Evolutionary conservation across 2,329 filamentous ascomycete genomes (phyloP).

Genomic region (Diaporthe vaccinii): DNA sequence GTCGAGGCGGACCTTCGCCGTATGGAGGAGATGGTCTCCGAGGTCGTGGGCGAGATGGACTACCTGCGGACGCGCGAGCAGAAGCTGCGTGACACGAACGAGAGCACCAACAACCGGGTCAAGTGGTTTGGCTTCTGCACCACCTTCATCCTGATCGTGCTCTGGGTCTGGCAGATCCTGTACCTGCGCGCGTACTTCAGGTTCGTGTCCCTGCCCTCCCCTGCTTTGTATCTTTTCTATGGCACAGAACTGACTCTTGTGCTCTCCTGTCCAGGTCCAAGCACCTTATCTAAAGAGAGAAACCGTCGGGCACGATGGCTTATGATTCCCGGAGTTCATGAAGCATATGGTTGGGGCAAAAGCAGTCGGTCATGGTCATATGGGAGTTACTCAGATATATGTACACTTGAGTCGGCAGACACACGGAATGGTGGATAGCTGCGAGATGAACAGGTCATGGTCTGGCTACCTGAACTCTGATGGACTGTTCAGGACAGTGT

Average conservation of each 20-base stretch:
- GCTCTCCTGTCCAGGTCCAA: conserved; percentile 66
- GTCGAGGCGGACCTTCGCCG: conserved; percentile 94
- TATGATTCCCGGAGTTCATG: conserved; percentile 42
- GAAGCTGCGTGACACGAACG: conserved; percentile 97
- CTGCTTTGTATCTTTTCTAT: too few species aligned
- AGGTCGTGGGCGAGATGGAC: conserved; percentile 96
- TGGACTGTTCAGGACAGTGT: background rate
- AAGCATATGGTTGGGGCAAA: conserved; percentile 35
- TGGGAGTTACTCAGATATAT: conserved; percentile 33
- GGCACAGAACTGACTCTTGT: conserved; percentile 30
- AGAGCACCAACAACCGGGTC: conserved; percentile 98
- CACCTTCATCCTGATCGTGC: conserved; percentile 87
- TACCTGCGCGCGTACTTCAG: conserved; percentile 98
- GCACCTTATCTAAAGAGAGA: conserved; percentile 72
- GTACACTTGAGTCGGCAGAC: conserved; percentile 36
- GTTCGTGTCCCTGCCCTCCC: conserved; percentile 52
- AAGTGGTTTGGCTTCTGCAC: conserved; percentile 98
- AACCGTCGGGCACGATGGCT: conserved; percentile 38
- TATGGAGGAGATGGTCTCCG: conserved; percentile 89
- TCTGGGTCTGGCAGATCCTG: conserved; percentile 97
- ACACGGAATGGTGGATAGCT: conserved; percentile 29
- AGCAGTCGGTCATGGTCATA: conserved; percentile 33
- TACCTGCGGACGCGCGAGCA: conserved; percentile 92
- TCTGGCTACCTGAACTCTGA: conserved; percentile 4
- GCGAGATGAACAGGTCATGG: conserved; percentile 9